These are phyloP conservation scores for Trypanosoma vivax DNA, from an alignment of 208 protist genomes.

Conservation along the genomic window DNA sequence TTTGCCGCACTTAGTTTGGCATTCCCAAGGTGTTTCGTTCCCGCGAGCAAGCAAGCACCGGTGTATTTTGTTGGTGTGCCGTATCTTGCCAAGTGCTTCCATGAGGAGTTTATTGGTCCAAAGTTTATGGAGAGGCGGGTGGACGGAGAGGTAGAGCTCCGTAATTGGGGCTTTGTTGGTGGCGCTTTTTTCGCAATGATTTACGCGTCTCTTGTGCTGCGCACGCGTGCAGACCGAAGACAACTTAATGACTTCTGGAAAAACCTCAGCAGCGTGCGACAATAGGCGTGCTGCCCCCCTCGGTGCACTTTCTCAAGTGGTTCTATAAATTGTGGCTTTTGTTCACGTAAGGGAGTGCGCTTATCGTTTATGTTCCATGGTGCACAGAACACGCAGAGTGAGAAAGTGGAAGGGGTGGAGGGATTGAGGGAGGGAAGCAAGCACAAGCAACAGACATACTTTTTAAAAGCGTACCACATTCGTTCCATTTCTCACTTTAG, in stretches of 20 bases:
- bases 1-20: conserved; percentile 64
- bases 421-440: no score
- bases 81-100: conserved; percentile 65
- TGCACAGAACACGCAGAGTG: no score
- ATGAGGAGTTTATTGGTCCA: conserved; percentile 76
- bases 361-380: no score
- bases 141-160: conserved; percentile 46
- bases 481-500: no score
- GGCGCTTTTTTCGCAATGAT: conserved; percentile 77
- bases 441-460: no score
- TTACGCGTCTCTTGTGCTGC: conserved; percentile 59
- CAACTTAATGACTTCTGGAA: conserved; percentile 33
- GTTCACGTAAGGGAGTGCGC: no score
- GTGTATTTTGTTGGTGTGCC: conserved; percentile 41
- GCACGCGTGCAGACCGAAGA: conserved; percentile 39
- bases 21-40: conserved; percentile 58
- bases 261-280: conserved; percentile 17
- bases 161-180: conserved; percentile 80
- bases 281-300: no score
- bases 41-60: conserved; percentile 39
- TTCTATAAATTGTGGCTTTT: no score
- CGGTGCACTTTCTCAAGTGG: no score
- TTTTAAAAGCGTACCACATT: no score
- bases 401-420: no score
- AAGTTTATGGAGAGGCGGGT: conserved; percentile 46